Evolutionary conservation across 1,284 basidiomycete genomes (phyloP), one percentile per base, ranked within the genome.

Genomic region (Ceratobasidium sp.): DNA sequence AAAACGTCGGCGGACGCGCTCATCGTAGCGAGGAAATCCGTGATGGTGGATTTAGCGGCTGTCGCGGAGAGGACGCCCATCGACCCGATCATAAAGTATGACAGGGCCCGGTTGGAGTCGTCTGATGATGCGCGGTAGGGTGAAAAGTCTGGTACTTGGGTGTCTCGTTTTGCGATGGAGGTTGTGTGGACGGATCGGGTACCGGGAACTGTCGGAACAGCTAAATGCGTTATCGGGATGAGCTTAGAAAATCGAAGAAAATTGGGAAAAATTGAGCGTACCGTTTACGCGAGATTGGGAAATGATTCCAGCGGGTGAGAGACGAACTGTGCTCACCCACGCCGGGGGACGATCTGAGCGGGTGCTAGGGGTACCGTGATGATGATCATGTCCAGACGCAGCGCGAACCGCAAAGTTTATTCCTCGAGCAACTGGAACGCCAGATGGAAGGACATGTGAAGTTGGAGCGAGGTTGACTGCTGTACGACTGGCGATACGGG

Each of bases 61-160:
- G 95, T 94, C 76, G 98, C 98, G 79, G 95, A 91, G 83, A 99
- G 90, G 80, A 98, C 89, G 84, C 98, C 98, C 83, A 99, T 90
- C 63, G 95, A 92, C 80, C 98, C 98, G 83, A 99, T 93, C 94
- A 98, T 95, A 86, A 99, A 95, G 89, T 99, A 99, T 49, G 94
- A 94, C 78, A 98, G 87, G 77, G 94, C 92, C 81, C 94, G 93
- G 89, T 95, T 95, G 79, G 85, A 87, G 67, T 89, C 86, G 61
- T 90, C 87, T 79, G 91, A 89, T 82, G 90, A 88, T 68, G 92
- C 88, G 81, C 92, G 91, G 88, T 99, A 99, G 63, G 89, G 85
- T 76, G 90, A 89, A 84, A 94, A 97, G 88, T 99, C 92, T 80
- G 98, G 97, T 31, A 98, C 94, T 11, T 94, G 87, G 73, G 91